These are phyloP conservation scores for Pseudogymnoascus sp. DNA, from an alignment of 2,329 filamentous ascomycete genomes.

Conservation along the genomic window DNA sequence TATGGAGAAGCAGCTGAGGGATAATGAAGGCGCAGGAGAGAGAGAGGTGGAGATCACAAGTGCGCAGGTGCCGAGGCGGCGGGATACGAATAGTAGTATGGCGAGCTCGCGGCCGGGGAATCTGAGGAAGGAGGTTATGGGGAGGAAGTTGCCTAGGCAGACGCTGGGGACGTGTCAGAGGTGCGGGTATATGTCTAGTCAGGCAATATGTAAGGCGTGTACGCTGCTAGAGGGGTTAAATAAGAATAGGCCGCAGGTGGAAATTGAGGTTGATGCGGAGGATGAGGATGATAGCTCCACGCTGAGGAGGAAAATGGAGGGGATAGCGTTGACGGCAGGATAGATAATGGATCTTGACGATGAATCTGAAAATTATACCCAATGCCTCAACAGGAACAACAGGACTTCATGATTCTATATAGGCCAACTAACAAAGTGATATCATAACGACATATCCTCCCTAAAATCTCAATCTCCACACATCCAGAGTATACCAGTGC, in stretches of 20 bases:
- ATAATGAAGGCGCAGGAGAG: conserved; percentile 53
- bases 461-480: background rate
- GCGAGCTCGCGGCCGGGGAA: conserved; percentile 21
- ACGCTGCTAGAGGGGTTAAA: conserved; percentile 84
- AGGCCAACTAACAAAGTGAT: background rate
- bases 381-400: background rate
- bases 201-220: conserved; percentile 90
- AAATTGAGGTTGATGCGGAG: conserved; percentile 25
- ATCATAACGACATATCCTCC: background rate
- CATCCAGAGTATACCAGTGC: background rate
- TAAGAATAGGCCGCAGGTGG: conserved; percentile 59
- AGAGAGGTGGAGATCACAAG: conserved; percentile 61
- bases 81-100: conserved; percentile 18
- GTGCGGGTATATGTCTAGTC: conserved; percentile 94
- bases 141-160: conserved; percentile 49
- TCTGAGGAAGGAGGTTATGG: conserved; percentile 21
- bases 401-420: background rate
- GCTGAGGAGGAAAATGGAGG: conserved; percentile 44
- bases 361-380: background rate
- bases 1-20: conserved; percentile 67
- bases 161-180: conserved; percentile 75
- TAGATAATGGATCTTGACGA: background rate
- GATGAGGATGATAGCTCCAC: conserved; percentile 46
- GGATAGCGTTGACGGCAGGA: conserved; percentile 33
- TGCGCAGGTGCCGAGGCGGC: conserved; percentile 17